Base-by-base conservation (phyloP, 108 stramenopile species). In the Skeletonema tropicum region DNA sequence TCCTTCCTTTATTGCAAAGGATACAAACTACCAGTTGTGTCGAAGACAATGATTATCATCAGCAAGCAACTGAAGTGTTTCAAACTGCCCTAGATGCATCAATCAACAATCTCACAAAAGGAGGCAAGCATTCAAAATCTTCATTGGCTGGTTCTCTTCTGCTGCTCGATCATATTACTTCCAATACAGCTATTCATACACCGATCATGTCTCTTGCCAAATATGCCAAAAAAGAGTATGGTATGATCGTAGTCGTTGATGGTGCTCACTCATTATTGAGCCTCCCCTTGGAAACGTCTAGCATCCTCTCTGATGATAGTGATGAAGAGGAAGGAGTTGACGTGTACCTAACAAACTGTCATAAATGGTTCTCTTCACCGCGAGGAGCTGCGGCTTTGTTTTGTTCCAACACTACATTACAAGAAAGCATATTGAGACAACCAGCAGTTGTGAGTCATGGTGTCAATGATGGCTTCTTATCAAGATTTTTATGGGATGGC, bases 341-440 rank as follows among this genome's bases (percentile, higher is more conserved):
- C 57, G 82, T 87, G 60, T 91, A 91, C 52, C 23, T 91, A 2
- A 75, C 77, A 6, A 91, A 91, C 69, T 85, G 85, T 12, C 90
- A 91, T 71, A 91, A 91, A 74, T 91, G 90, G 90, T 75, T 91
- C 21, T 86, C 85, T 4, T 85, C 84, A 38, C 90, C 90, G 25
- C 73, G 90, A 19, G 90, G 90, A 5, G 83, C 87, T 10, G 90
- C 85, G 1, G 30, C 89, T 31, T 39, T 89, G 32, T 87, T 86
- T 59, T 88, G 86, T 65, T 63, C 83, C 12, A 73, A 79, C 64
- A 64, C 60, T n/a, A 59, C 72, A 23, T 35, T 84, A 14, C 79
- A 83, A 55, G 85, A 89, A 17, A 83, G 83, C 0, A 80, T 88
- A 26, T 49, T 89, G 15, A 31, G 68, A 45, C 73, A 83, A 38